Percentiles rank a stretch among this genome's conserved stretches.
These are phyloP conservation scores for Moricandia arvensis DNA, from an alignment of 345 rosid species.

Conservation along the genomic window DNA sequence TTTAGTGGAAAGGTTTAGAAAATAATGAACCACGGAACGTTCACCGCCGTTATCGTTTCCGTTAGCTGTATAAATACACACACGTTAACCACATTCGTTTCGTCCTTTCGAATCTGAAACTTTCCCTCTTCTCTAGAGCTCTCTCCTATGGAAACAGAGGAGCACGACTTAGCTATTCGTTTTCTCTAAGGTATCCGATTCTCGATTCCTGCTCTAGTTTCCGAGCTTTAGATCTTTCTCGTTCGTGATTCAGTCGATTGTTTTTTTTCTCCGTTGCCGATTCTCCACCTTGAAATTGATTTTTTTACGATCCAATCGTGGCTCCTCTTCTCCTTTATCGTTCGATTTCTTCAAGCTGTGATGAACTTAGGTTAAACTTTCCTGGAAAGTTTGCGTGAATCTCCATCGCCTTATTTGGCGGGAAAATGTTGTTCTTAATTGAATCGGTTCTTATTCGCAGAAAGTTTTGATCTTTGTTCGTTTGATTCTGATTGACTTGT, in stretches of 20 bases:
- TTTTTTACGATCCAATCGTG: not conserved
- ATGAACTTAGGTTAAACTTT: not conserved
- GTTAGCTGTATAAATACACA: constrained; percentile 3
- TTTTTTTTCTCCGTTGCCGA: not conserved
- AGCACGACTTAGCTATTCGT: not conserved
- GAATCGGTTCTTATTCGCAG: not conserved
- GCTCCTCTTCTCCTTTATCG: constrained; percentile 6
- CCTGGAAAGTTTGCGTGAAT: not conserved
- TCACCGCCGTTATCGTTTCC: constrained; percentile 11
- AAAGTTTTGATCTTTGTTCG: not conserved
- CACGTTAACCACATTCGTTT: constrained; percentile 1
- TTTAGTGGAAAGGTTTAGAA: not conserved
- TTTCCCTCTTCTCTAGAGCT: constrained; percentile 24
- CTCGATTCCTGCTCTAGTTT: not conserved
- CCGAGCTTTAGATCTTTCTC: constrained; percentile 9
- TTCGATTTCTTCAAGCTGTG: not conserved
- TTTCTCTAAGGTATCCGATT: constrained; percentile 4
- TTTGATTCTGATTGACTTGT: not conserved
- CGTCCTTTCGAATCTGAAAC: constrained; percentile 3
- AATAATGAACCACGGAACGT: not conserved
- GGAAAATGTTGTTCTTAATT: constrained; percentile 11
- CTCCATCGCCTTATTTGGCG: constrained; percentile 24
- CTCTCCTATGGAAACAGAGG: not conserved
- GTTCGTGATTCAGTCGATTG: constrained; percentile 10
- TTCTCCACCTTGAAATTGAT: not conserved